Evolutionary conservation across 78 protist genomes (phyloP).

Genomic region (Parvularia atlantis): DNA sequence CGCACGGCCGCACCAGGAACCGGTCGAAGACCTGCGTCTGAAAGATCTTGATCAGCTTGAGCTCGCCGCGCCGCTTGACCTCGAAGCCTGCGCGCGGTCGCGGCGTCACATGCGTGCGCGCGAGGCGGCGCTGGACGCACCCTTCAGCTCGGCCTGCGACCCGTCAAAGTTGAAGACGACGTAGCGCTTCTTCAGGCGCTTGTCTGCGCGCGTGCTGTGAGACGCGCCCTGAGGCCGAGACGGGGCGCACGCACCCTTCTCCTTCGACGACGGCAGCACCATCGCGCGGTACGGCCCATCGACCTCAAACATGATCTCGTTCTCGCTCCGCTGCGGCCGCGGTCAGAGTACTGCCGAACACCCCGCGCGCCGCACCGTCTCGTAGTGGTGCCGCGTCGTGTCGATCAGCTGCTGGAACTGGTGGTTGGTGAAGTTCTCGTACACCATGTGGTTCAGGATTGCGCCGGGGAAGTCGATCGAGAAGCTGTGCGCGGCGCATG

Average conservation of each 20-base stretch:
- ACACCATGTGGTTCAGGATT: constrained; percentile 82
- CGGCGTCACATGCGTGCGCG: too few relatives aligned
- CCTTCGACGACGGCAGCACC: constrained; percentile 94
- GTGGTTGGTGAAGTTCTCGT: constrained; percentile 70
- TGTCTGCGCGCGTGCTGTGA: neutral
- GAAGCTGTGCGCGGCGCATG: too few relatives aligned
- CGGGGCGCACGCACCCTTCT: constrained; percentile 56
- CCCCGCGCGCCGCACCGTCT: neutral
- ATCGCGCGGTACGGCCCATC: constrained; percentile 99
- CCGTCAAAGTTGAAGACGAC: constrained; percentile 93
- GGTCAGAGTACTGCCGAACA: too few relatives aligned
- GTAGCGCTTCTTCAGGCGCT: constrained; percentile 75
- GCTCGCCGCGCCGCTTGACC: constrained; percentile 97
- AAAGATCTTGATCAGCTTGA: constrained; percentile 89
- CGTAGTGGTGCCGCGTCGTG: neutral
- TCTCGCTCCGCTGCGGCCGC: constrained; percentile 66
- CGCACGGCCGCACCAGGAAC: constrained; percentile 77
- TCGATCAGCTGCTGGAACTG: constrained; percentile 81
- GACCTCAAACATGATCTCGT: constrained; percentile 93
- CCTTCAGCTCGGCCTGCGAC: constrained; percentile 91
- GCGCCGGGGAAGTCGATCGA: constrained; percentile 74
- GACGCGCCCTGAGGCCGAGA: neutral
- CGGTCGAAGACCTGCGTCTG: constrained; percentile 77
- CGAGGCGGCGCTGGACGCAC: too few relatives aligned
- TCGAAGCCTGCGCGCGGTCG: constrained; percentile 93